Evolutionary conservation across 192 early-diverging fungal genomes (phyloP), one percentile per base, ranked within the genome.

Genomic region (Backusella circina): DNA sequence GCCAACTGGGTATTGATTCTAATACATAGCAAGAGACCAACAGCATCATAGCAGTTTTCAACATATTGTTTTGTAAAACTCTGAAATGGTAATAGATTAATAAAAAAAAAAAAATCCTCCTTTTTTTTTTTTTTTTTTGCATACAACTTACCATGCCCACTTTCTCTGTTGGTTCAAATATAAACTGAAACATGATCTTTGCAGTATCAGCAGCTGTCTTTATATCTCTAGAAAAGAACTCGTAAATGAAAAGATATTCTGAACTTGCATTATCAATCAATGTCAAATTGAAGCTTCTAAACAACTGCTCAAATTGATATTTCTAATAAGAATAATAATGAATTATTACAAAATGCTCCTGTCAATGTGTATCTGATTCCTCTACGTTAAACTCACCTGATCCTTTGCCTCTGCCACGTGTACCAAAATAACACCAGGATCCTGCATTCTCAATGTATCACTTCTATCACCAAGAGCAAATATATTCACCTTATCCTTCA

Each of bases 181-280:
- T 92, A 18, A 95, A 93, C n/a, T 85, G 81, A 81, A 97, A 98
- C 23, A 93, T 87, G 50, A 86, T 79, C 50, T 87, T 86, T 21
- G 91, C 87, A 73, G 89, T 84, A 36, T 93, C 90, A 57, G 83
- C 87, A 74, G 90, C 90, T 6, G 89, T 90, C 77, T 86, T 86
- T 21, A 32, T 7, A 65, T 89, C 86, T 21, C 89, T 90, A 41
- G 91, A 85, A 80, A 99, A 98, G 84, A 97, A 99, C 75, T 97
- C 94, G 47, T 88, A 83, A 47, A 92, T 89, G 74, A 99, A 99
- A 38, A 95, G 85, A 80, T 98, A 98, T 83, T 99, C 98, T 9
- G 94, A 93, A 57, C 91, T 93, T 4, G 97, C 95, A 76, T 98
- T 98, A 85, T 99, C 98, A 65, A 95, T 91, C 64, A 99, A 79